phyloP scores from a whole-genome alignment of 2,329 filamentous ascomycete genomes.

The Hypoxylon sp. region DNA sequence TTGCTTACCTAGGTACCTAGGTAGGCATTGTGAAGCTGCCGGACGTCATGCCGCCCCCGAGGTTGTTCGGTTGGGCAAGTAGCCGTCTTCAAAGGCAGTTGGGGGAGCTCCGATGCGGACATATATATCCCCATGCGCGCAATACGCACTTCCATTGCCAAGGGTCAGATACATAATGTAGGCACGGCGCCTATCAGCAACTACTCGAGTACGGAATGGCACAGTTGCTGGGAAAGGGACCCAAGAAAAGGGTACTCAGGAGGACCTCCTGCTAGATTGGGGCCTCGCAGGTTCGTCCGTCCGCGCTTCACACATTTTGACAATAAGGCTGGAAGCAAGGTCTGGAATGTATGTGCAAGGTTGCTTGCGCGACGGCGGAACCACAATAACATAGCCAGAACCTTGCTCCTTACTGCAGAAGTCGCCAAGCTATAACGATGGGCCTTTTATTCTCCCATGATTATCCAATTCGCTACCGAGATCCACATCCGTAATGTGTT shows the following conservation, averaged over 20 bases:
- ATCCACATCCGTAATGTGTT: constrained; percentile 39
- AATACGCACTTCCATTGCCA: constrained; percentile 1
- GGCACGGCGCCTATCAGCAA: constrained; percentile 17
- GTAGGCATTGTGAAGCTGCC: constrained; percentile 20
- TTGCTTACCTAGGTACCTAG: constrained; percentile 20
- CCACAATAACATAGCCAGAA: constrained; percentile 26
- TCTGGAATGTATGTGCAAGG: constrained; percentile 22
- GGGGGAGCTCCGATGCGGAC: constrained; percentile 28
- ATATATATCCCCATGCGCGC: constrained; percentile 31
- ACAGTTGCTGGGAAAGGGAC: constrained; percentile 15
- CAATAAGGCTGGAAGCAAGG: constrained; percentile 34
- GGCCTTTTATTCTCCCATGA: constrained; percentile 39
- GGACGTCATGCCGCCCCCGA: constrained; percentile 21
- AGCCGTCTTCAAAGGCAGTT: constrained; percentile 14
- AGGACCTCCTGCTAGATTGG: constrained; percentile 32
- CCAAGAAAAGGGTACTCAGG: constrained; percentile 15
- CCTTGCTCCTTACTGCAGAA: constrained; percentile 16
- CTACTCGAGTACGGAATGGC: constrained; percentile 6
- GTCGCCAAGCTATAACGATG: constrained; percentile 30
- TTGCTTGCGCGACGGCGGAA: constrained; percentile 20
- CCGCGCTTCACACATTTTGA: constrained; percentile 18
- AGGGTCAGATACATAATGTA: constrained; percentile 13
- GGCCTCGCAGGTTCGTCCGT: constrained; percentile 26
- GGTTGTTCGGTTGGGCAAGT: constrained; percentile 20
- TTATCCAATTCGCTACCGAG: constrained; percentile 44